Base-by-base conservation (phyloP, 345 rosid species). In the Eucalyptus grandis region DNA sequence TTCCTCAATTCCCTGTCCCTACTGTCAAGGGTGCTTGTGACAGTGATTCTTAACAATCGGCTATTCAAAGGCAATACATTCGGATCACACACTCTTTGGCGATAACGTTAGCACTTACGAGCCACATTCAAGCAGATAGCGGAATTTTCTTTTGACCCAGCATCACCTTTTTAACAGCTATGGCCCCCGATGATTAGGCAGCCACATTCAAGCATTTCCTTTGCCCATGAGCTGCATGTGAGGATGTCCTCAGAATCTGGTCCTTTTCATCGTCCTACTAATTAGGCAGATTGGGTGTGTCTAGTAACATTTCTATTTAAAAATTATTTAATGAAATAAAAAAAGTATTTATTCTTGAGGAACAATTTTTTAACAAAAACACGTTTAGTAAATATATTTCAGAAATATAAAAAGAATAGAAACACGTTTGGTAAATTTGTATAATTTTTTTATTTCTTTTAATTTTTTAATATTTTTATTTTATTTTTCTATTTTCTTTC, bases 341-440 rank as follows among this genome's bases (percentile, higher is more conserved):
- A 40, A 4, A 40, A 4, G 6, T 40, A 40, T 40, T 40, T 40
- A 5, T 40, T 1, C 5, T 40, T 1, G 5, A 6, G 1, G 6
- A 40, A 40, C 43, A 40, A 40, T 40, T 40, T 40, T 40, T 40
- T 40, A 40, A 40, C 43, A 40, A 40, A 40, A 40, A 40, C 43
- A 40, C 6, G 43, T 40, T 40, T 5, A 6, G 6, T 40, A 40
- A 40, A 40, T 40, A 1, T 40, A 6, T 40, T 40, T 6, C 6
- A 40, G 1, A 40, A 40, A 40, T 40, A 40, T 40, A 40, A 40
- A 40, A 40, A 40, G 5, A 40, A 40, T 40, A 40, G 5, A 40
- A 40, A 40, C 43, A 40, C 43, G 43, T 40, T 40, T 40, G 6
- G 6, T 40, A 40, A 40, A 40, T 40, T 40, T 40, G 43, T 40